Base-by-base conservation (phyloP, 768 basidiomycete genomes). In the Candolleomyces aberdarensis region DNA sequence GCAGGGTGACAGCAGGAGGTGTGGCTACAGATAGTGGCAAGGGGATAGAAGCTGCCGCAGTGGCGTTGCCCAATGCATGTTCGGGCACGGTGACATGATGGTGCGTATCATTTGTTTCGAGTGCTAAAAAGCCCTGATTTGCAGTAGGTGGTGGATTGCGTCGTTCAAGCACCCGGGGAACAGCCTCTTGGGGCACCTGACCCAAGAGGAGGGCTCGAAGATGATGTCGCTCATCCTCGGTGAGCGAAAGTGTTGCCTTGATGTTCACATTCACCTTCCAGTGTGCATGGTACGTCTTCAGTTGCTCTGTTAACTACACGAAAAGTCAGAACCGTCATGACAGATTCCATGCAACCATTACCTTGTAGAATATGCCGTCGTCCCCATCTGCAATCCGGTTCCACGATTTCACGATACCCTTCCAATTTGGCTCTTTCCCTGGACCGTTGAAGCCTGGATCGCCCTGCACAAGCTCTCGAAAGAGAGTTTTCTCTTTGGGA, bases 401-500 rank as follows among this genome's bases (percentile, higher is more conserved):
- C 67, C 64, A 65, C 3, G 60, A 36, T 44, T 59, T 65, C 14
- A 67, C 66, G 19, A 64, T 64, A 9, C 31, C 17, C 11, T 59
- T 55, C 66, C 66, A 69, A 41, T 6, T 36, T 14, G 64, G 64
- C 5, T 53, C 65, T 3, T 49, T 39, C 17, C 53, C 44, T 1
- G 15, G 29, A 11, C 61, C 26, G 20, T 59, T 65, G 51, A 67
- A 67, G 10, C 40, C 13, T 0, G 32, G 14, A n/a, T 63, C 31
- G 13, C 15, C 54, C 29, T 48, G 9, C 62, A 66, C 78, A 62
- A 59, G 66, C n/a, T 44, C 59, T 59, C 46, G 48, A 59, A 71
- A 74, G 10, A 72, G 56, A 9, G 58, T 40, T 15, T 62, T 61
- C 44, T 72, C 69, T 0, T 59, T 64, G 40, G 59, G 2, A 13